Conservation (phyloP, 179 eudicot genomes). For the Carnegiea gigantea region DNA sequence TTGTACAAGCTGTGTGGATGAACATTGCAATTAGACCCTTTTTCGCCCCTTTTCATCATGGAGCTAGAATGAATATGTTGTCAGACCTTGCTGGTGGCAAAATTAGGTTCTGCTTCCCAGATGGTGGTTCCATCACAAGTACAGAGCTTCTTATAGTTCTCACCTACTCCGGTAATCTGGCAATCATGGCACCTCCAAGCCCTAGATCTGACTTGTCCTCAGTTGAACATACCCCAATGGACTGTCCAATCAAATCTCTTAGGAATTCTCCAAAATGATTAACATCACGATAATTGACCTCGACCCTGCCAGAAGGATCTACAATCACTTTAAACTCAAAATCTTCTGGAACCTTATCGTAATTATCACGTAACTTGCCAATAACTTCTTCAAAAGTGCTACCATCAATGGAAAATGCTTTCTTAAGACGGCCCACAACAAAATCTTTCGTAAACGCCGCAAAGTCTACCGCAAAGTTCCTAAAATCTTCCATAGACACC, state of each 20-base stretch:
- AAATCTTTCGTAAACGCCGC: too few species aligned
- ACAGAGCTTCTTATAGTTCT: slow-evolving; percentile 91
- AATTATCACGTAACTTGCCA: too few species aligned
- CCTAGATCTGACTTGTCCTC: slow-evolving; percentile 79
- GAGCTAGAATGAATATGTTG: background rate
- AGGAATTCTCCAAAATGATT: too few species aligned
- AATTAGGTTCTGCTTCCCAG: slow-evolving; percentile 86
- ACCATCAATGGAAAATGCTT: too few species aligned
- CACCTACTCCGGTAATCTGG: slow-evolving; percentile 98
- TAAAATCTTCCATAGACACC: too few species aligned
- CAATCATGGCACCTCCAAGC: slow-evolving; percentile 81
- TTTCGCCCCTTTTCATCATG: background rate
- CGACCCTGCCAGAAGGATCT: too few species aligned
- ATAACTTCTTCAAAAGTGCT: too few species aligned
- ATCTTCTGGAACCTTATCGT: too few species aligned
- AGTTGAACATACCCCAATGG: slow-evolving; percentile 60
- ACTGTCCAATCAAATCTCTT: slow-evolving; percentile 69
- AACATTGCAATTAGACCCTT: background rate
- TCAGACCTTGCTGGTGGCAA: slow-evolving; percentile 67
- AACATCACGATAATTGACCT: too few species aligned
- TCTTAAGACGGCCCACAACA: too few species aligned
- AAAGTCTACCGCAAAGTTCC: too few species aligned
- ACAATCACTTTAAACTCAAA: too few species aligned
- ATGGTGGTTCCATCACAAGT: slow-evolving; percentile 94
- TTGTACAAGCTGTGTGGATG: background rate